phyloP scores from a whole-genome alignment of 169 alveolate genomes.

The Plasmodium sp. region DNA sequence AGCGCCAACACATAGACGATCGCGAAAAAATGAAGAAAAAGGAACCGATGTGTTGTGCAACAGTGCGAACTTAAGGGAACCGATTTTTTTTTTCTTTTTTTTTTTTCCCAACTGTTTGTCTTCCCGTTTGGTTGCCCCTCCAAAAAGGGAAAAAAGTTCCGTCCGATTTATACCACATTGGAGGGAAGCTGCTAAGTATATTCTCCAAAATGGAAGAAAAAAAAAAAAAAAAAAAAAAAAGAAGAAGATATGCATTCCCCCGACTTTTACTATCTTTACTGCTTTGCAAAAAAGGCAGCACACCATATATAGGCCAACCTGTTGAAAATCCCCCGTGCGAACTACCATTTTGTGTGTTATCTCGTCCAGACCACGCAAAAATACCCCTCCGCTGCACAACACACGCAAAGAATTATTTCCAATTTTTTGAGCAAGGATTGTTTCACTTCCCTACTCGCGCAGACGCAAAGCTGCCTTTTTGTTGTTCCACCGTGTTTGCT shows the following conservation, averaged over 20 bases:
- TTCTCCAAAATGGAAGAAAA: no score
- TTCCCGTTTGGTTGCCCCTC: background rate
- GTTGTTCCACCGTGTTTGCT: background rate
- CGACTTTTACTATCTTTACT: background rate
- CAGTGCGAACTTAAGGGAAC: background rate
- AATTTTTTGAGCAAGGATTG: background rate
- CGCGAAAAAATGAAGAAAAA: background rate
- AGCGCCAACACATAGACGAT: background rate
- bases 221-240: background rate
- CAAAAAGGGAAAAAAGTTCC: background rate
- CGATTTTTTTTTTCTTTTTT: background rate
- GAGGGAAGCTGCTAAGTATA: background rate
- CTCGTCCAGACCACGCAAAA: background rate
- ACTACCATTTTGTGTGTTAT: background rate
- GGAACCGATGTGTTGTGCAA: constrained; percentile 7
- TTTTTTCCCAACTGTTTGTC: background rate
- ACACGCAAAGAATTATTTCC: background rate
- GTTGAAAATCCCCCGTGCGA: background rate
- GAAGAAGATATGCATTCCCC: background rate
- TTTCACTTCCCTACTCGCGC: background rate
- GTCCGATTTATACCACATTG: background rate
- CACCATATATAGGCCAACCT: background rate
- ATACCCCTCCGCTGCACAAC: background rate
- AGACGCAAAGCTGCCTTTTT: background rate
- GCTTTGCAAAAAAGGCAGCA: background rate